Base-by-base conservation (phyloP, 1,139 yeast species). In the Hyphopichia buzzinii region DNA sequence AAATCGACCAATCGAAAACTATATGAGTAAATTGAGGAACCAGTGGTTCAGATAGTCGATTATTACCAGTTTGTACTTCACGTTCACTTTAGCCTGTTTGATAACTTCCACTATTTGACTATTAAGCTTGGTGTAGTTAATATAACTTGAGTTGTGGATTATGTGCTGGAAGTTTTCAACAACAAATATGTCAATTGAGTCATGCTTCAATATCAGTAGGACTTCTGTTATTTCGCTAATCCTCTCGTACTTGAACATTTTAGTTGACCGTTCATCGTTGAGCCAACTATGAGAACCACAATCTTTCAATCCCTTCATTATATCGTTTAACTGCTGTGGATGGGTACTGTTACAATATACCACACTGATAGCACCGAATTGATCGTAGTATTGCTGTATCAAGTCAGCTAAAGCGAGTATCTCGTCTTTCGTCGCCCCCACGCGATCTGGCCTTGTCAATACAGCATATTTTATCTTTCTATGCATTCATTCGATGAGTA, bases 91-190 rank as follows among this genome's bases (percentile, higher is more conserved):
- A 10, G 28, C 14, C 13, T 15, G 15, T 29, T 33, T 22, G n/a
- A 28, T 10, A 6, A 23, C 21, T 12, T 29, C 14, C 11, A 33
- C 25, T 4, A 33, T 6, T 12, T 33, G 26, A 4, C 8, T 21
- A 17, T 33, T 33, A 4, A 27, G 8, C 16, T 23, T 15, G 11
- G 17, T 29, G 25, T 33, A 33, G 10, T 28, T 16, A 16, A n/a
- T 10, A 12, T 7, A 7, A 16, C 35, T 33, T 15, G 29, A 12
- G 19, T 26, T 33, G n/a, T 23, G 17, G 8, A 33, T 24, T 14
- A 33, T 29, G 11, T 11, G 14, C 17, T 29, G 29, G 8, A 29
- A 24, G 24, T 33, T 14, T 29, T 33, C 36, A 7, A 33, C 19
- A 8, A 33, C 14, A 8, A 33, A 7, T 17, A 31, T 31, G 12